A percentile compares a stretch with the other conserved stretches of the same genome.
These are phyloP conservation scores for Apodospora peruviana DNA, from an alignment of 495 filamentous ascomycete species.

Conservation along the genomic window DNA sequence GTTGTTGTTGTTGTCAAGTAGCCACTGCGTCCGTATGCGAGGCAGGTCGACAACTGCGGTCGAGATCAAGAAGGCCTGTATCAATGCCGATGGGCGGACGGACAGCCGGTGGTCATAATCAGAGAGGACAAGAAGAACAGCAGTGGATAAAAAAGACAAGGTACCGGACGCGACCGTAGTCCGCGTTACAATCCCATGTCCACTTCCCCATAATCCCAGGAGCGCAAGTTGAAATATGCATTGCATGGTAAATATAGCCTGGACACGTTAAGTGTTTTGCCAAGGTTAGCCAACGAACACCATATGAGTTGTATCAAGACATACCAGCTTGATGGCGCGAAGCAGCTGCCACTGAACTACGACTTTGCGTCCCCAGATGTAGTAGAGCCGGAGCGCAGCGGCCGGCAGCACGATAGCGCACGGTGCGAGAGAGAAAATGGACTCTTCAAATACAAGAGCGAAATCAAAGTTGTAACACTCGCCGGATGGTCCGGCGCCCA, in stretches of 20 bases:
- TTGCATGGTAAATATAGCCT: slow-evolving; percentile 35
- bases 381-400: neutral
- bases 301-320: neutral
- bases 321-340: slow-evolving; percentile 9
- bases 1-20: slow-evolving; percentile 13
- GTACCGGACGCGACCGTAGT: slow-evolving; percentile 43
- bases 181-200: slow-evolving; percentile 24
- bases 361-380: neutral
- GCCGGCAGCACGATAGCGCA: slow-evolving; percentile 3
- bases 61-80: slow-evolving; percentile 51
- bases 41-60: slow-evolving; percentile 48
- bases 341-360: slow-evolving; percentile 1
- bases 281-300: neutral
- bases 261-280: neutral
- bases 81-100: slow-evolving; percentile 25
- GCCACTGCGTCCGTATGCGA: slow-evolving; percentile 35
- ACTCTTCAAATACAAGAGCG: slow-evolving; percentile 11
- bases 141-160: slow-evolving; percentile 27
- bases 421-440: slow-evolving; percentile 8
- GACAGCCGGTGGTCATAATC: slow-evolving; percentile 26
- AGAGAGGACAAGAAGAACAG: slow-evolving; percentile 26
- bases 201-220: slow-evolving; percentile 40
- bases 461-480: slow-evolving; percentile 14
- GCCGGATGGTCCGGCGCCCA: neutral
- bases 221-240: slow-evolving; percentile 39